Base-by-base conservation (phyloP, 257 asterid species). In the Plantago elongata region DNA sequence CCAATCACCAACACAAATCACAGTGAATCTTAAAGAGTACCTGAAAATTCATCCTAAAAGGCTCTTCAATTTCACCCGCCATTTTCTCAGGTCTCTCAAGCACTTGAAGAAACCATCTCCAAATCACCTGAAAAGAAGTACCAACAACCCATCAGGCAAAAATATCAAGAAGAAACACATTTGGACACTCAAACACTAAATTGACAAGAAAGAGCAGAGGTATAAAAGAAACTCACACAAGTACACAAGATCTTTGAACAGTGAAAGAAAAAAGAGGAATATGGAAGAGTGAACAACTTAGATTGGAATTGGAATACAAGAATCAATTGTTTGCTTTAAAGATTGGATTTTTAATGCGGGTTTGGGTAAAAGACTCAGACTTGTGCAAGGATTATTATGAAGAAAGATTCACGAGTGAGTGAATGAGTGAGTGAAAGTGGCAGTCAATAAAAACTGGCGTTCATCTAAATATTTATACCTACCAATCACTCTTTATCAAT, bases 51-150 rank as follows among this genome's bases (percentile, higher is more conserved):
- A 74, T 76, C 45, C 81, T 71, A 64, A 77, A 51, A 10, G 88
- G 85, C 61, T 82, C 93, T 72, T 73, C 82, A 76, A 84, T 76
- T 78, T 80, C 82, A 74, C 95, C 86, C 63, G 95, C 83, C 94
- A 89, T 89, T 68, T 71, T 60, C 48, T 37, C 49, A 75, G 79
- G 75, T 48, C 64, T 55, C 60, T 34, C 40, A 34, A 55, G 40
- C 66, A 66, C 44, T 44, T 58, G n/a, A 66, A 61, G 58, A 65
- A 71, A 60, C 47, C n/a, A 34, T 34, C 48, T 38, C 11, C 14
- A 8, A 44, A 27, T 60, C 45, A 69, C 70, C 83, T 75, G 77
- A 60, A 61, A 60, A 73, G 58, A 63, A 38, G 11, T 57, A 54
- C n/a, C 58, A 67, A 64, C 22, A 68, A 61, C 71, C 79, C 78